phyloP scores from a whole-genome alignment of 176 grass and related monocot genomes.

The Oropetium thomaeum region DNA sequence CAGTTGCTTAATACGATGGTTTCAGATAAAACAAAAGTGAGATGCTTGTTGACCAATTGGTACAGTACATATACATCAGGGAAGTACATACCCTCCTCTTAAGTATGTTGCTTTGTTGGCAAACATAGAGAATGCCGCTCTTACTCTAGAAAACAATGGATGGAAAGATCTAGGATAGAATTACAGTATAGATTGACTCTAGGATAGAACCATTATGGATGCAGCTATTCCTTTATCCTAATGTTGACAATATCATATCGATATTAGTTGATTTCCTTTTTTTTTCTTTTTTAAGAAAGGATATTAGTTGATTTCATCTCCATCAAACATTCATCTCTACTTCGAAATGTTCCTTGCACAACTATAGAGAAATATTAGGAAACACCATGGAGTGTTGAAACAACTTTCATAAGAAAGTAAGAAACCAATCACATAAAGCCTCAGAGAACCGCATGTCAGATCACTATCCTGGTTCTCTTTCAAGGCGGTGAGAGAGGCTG shows the following conservation, averaged over 20 bases:
- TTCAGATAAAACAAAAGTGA: neutral
- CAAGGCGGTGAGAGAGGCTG: neutral
- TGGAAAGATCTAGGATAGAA: constrained; percentile 26
- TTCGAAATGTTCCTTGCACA: neutral
- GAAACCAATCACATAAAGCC: neutral
- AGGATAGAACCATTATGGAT: no score
- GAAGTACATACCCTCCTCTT: neutral
- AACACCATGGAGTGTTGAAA: neutral
- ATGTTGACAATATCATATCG: neutral
- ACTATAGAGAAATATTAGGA: neutral
- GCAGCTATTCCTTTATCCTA: neutral
- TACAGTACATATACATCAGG: constrained; percentile 11
- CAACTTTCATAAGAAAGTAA: neutral
- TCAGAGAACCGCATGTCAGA: no score
- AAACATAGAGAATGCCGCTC: neutral
- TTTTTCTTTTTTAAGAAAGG: no score
- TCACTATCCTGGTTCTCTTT: neutral
- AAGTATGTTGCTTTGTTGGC: neutral
- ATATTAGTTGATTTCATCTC: neutral
- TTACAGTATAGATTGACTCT: no score
- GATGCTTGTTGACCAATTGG: neutral
- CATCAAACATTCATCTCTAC: neutral
- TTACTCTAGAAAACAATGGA: constrained; percentile 16
- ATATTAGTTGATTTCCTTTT: no score
- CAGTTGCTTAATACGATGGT: neutral